Evolutionary conservation across 1,139 yeast species (phyloP).

Genomic region (Scheffersomyces stambukii): DNA sequence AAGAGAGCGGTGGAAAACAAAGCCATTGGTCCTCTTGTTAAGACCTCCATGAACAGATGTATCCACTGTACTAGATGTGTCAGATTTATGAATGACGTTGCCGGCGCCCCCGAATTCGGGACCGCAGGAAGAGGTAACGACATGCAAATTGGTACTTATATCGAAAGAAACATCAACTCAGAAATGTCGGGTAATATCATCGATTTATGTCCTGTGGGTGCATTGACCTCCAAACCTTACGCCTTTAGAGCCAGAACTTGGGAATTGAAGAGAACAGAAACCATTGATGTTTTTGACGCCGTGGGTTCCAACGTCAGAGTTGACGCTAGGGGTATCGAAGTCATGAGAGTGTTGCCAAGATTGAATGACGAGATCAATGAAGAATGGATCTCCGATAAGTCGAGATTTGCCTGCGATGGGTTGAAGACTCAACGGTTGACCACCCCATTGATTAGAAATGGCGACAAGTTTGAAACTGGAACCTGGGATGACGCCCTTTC

Average conservation of each 20-base stretch:
- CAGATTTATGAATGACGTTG: constrained; percentile 84
- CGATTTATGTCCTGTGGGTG: constrained; percentile 92
- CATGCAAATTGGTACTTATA: constrained; percentile 87
- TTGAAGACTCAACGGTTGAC: constrained; percentile 84
- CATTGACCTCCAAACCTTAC: constrained; percentile 84
- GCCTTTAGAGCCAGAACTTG: constrained; percentile 92
- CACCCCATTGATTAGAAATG: constrained; percentile 71
- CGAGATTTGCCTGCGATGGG: constrained; percentile 85
- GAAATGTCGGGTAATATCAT: constrained; percentile 87
- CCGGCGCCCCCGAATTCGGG: constrained; percentile 91
- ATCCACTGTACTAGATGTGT: constrained; percentile 93
- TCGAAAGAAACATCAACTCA: constrained; percentile 78
- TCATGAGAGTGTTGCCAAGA: constrained; percentile 84
- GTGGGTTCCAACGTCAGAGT: constrained; percentile 80
- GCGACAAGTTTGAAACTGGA: constrained; percentile 67
- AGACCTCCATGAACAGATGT: constrained; percentile 91
- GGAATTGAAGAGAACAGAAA: constrained; percentile 89
- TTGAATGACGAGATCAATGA: constrained; percentile 84
- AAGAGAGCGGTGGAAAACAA: constrained; percentile 90
- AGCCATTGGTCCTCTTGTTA: constrained; percentile 85
- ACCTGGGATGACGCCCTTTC: constrained; percentile 88
- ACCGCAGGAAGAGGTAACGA: constrained; percentile 89
- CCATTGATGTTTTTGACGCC: constrained; percentile 83
- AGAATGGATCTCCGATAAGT: constrained; percentile 89
- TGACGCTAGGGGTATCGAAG: constrained; percentile 85